A percentile compares a stretch with the other conserved stretches of the same genome.
Conservation (phyloP, 352 stramenopile genomes). For the Elongisporangium undulatum region DNA sequence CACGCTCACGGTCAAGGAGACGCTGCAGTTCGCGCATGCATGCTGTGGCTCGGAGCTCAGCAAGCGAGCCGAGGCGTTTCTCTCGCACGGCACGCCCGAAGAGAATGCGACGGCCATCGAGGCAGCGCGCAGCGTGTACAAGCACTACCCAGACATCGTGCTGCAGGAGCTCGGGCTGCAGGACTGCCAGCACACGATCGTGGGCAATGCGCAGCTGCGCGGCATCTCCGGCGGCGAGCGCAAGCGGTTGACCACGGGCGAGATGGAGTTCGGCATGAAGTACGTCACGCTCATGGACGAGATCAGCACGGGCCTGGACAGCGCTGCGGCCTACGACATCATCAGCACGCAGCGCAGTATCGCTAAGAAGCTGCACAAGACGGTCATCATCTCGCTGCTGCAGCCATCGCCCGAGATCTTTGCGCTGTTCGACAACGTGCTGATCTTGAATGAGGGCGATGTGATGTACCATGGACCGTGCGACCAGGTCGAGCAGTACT, state of each 20-base stretch:
- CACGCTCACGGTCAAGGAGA: slow-evolving; percentile 44
- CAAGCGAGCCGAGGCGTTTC: slow-evolving; percentile 17
- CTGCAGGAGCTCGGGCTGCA: slow-evolving; percentile 43
- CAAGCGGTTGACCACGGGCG: slow-evolving; percentile 60
- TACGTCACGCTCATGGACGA: slow-evolving; percentile 82
- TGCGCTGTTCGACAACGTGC: slow-evolving; percentile 91
- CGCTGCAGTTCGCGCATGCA: slow-evolving; percentile 48
- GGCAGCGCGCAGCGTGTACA: slow-evolving; percentile 25
- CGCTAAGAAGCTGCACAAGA: slow-evolving; percentile 41
- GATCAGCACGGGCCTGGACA: slow-evolving; percentile 61
- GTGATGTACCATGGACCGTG: slow-evolving; percentile 86
- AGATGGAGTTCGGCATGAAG: slow-evolving; percentile 77
- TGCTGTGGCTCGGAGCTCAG: slow-evolving; percentile 42
- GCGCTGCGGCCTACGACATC: slow-evolving; percentile 52
- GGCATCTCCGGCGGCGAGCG: slow-evolving; percentile 62
- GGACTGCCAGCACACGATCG: slow-evolving; percentile 52
- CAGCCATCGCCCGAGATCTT: slow-evolving; percentile 92
- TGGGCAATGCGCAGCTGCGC: slow-evolving; percentile 48
- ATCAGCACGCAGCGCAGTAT: slow-evolving; percentile 35
- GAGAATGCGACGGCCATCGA: slow-evolving; percentile 40
- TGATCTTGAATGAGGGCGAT: slow-evolving; percentile 87
- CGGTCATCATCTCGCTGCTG: slow-evolving; percentile 75
- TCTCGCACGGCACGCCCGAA: slow-evolving; percentile 29
- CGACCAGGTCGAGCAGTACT: slow-evolving; percentile 64
- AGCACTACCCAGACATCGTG: slow-evolving; percentile 56